Conservation (phyloP, 140 eudicot species). For the Oenanthe javanica region DNA sequence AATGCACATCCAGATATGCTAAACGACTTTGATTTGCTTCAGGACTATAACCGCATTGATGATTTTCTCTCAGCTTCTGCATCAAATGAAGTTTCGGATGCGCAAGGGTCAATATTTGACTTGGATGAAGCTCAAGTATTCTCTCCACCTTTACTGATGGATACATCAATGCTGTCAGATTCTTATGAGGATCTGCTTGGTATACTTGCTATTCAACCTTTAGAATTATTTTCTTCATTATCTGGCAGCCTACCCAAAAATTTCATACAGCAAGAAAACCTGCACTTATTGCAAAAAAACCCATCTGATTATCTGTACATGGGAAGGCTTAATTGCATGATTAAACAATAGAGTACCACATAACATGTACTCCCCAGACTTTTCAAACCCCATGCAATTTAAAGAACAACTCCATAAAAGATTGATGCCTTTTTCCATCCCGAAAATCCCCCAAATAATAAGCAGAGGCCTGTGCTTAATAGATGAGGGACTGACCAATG, state of each 20-base stretch:
- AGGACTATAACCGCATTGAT: slow-evolving; percentile 55
- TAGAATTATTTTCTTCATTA: not conserved
- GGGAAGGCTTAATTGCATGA: not conserved
- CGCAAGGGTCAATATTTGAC: slow-evolving; percentile 58
- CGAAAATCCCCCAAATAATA: not conserved
- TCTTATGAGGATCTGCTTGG: slow-evolving; percentile 93
- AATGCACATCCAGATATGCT: slow-evolving; percentile 32
- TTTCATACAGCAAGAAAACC: not conserved
- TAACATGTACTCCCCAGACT: not conserved
- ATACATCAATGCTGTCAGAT: slow-evolving; percentile 58
- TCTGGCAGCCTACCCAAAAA: not conserved
- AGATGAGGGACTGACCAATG: not conserved
- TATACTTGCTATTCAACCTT: slow-evolving; percentile 16
- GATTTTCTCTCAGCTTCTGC: slow-evolving; percentile 66
- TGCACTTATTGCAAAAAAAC: not conserved
- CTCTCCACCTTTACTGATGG: slow-evolving; percentile 89
- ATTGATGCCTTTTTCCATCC: not conserved
- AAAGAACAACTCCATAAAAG: not conserved
- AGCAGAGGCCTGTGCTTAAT: not conserved
- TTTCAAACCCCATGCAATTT: not conserved
- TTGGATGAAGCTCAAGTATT: slow-evolving; percentile 68
- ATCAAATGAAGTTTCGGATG: slow-evolving; percentile 62
- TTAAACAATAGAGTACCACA: not conserved
- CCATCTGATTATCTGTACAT: not conserved
- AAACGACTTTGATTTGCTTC: slow-evolving; percentile 44